These are phyloP conservation scores for Gossypium bickii DNA, from an alignment of 345 rosid species.

Conservation along the genomic window DNA sequence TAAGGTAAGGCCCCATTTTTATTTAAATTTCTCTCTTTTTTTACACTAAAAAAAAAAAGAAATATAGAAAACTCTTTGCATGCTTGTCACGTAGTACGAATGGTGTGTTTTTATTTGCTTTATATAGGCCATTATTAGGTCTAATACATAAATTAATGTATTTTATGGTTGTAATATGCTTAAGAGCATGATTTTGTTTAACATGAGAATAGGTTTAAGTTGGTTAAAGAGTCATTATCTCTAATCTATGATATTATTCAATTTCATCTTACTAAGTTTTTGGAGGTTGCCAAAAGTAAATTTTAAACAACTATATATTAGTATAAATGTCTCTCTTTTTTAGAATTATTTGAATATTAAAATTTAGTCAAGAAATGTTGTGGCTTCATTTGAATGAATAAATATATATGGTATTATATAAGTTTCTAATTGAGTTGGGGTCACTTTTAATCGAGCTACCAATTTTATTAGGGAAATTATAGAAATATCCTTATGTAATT, in stretches of 20 bases:
- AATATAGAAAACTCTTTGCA: too few species aligned
- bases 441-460: rapidly evolving
- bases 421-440: too few species aligned
- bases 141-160: neutral
- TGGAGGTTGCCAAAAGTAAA: neutral
- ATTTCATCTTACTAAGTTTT: neutral
- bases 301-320: neutral
- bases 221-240: constrained; percentile 4
- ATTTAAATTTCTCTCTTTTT: too few species aligned
- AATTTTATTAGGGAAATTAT: too few species aligned
- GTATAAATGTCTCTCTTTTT: neutral
- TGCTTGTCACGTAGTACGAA: too few species aligned
- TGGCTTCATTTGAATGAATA: too few species aligned
- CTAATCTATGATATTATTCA: neutral
- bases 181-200: neutral
- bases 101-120: neutral
- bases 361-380: too few species aligned
- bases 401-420: too few species aligned
- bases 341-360: too few species aligned
- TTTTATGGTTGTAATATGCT: neutral
- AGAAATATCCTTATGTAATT: too few species aligned
- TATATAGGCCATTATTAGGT: constrained; percentile 14
- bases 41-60: too few species aligned
- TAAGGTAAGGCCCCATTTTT: too few species aligned
- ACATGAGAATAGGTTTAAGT: neutral